These are phyloP conservation scores for Xylaria intraflava DNA, from an alignment of 495 filamentous ascomycete species.

Conservation along the genomic window DNA sequence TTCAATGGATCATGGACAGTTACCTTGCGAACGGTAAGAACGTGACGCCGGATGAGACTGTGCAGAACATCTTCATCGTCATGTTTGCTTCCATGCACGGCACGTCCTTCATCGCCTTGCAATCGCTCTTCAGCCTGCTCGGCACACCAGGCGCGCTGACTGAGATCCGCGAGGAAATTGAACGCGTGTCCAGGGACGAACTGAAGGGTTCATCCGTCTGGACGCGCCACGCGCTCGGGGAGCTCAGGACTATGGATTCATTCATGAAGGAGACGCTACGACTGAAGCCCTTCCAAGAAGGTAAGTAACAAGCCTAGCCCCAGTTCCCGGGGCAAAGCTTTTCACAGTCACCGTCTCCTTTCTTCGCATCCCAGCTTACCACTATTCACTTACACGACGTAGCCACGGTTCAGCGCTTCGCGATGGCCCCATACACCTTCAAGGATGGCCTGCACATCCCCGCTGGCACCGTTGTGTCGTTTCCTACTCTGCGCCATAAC, in stretches of 20 bases:
- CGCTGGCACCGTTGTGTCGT: constrained; percentile 2
- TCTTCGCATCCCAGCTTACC: neutral
- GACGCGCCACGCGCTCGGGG: constrained; percentile 7
- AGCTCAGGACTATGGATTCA: constrained; percentile 6
- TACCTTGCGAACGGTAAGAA: constrained; percentile 5
- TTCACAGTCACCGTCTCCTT: too few species aligned
- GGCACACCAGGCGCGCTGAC: constrained; percentile 1
- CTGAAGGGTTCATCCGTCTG: constrained; percentile 4
- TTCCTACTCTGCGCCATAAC: constrained; percentile 6
- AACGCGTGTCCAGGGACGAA: neutral
- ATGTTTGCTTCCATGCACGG: constrained; percentile 8
- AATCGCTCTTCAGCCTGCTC: constrained; percentile 7
- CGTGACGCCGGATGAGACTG: constrained; percentile 1
- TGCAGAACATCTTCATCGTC: constrained; percentile 9
- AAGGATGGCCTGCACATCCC: constrained; percentile 6
- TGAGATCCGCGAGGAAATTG: constrained; percentile 4
- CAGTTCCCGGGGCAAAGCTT: too few species aligned
- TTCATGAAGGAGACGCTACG: constrained; percentile 9
- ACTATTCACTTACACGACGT: constrained; percentile 4
- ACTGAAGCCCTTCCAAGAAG: constrained; percentile 10
- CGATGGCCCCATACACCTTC: constrained; percentile 7
- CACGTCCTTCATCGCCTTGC: constrained; percentile 6
- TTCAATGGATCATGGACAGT: constrained; percentile 8
- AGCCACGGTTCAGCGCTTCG: constrained; percentile 4
- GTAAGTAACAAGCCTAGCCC: neutral